Base-by-base conservation (phyloP, 2,329 filamentous ascomycete genomes). In the Tolypocladium tundrense region DNA sequence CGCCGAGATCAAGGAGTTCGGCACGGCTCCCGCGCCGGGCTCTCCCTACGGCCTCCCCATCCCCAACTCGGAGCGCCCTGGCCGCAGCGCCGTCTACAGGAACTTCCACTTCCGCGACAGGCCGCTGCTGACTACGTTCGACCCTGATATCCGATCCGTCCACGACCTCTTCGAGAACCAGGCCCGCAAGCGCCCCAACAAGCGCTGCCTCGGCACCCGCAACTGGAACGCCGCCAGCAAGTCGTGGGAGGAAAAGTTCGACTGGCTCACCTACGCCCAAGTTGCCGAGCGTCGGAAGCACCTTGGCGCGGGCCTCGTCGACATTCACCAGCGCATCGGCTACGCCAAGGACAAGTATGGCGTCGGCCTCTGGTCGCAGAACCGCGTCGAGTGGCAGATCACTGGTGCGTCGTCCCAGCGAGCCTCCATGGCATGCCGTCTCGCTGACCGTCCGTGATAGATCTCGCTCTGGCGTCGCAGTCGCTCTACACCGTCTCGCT, bases 401-500 rank as follows among this genome's bases (percentile, higher is more conserved):
- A 83, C 86, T 55, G 86, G 86, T 87, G 75, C 55, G 72, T 63
- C 53, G 31, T 39, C 57, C 53, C 52, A 21, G 11, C 41, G 19
- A 41, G 19, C 50, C 41, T 1, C 10, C 3, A n/a, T 45, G 13
- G 13, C n/a, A 10, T 4, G 6, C 19, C 53, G 31, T 33, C 16
- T 13, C 24, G 19, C n/a, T 52, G 19, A 43, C 40, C 41, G 31
- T 27, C 11, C 19, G 14, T 53, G 9, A 3, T 59, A 90, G 93
- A 97, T 78, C 77, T 97, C 68, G 94, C 85, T 43, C 87, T 89
- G 70, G 85, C 90, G 75, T 94, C 91, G 14, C 94, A 97, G 73
- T 84, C 88, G 9, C 83, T 97, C 37, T 97, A 82, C 75, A 90
- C 88, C 27, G 91, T 99, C 57, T 96, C 93, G 6, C 87, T 99